Percentiles rank a stretch among this genome's conserved stretches.
phyloP scores from a whole-genome alignment of 2,329 filamentous ascomycete species.

The Fusarium luffae region DNA sequence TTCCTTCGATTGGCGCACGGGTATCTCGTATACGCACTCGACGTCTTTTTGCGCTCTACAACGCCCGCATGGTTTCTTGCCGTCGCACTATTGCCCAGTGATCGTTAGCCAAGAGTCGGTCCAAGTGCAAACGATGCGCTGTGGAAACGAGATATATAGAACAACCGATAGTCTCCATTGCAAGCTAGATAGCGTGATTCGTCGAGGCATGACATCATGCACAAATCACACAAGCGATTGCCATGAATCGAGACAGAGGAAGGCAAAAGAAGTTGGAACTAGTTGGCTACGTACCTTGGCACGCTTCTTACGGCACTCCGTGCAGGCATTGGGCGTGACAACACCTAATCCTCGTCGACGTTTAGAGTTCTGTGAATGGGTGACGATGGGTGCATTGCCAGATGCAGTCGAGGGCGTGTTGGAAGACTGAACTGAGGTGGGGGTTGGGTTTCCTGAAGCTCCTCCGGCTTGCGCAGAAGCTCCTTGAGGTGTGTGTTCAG shows the following conservation, averaged over 20 bases:
- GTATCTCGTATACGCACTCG: conserved; percentile 70
- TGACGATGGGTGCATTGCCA: conserved; percentile 32
- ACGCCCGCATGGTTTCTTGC: conserved; percentile 64
- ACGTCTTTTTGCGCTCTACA: conserved; percentile 65
- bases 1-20: conserved; percentile 72
- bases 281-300: conserved; percentile 60
- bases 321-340: conserved; percentile 70
- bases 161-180: background rate
- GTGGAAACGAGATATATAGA: background rate
- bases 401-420: conserved; percentile 43
- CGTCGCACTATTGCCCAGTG: conserved; percentile 63
- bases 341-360: conserved; percentile 65
- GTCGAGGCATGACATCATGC: background rate
- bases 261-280: background rate
- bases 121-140: background rate
- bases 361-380: conserved; percentile 56
- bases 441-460: conserved; percentile 47
- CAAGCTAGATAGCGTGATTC: background rate
- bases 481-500: conserved; percentile 51
- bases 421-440: conserved; percentile 45
- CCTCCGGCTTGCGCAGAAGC: conserved; percentile 31
- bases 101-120: conserved; percentile 24
- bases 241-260: background rate
- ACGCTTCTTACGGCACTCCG: conserved; percentile 70
- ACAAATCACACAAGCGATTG: background rate